Conservation (phyloP, 768 basidiomycete genomes). For the Mycena leptocephala region DNA sequence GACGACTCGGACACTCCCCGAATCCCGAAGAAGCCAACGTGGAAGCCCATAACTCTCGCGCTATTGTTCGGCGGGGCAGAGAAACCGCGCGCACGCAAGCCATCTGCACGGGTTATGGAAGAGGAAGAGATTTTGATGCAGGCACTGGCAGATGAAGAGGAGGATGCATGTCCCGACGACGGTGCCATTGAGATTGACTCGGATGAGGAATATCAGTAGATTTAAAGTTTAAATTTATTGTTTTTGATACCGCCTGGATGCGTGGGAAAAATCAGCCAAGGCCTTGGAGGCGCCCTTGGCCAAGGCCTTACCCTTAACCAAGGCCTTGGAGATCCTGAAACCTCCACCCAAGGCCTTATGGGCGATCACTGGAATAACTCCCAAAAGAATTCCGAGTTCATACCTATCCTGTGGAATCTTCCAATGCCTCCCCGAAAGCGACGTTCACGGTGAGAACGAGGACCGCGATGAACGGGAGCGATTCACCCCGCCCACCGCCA, state of each 20-base stretch:
- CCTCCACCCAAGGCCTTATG: background rate
- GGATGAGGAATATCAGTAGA: constrained; percentile 14
- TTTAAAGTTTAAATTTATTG: background rate
- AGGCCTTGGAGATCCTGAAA: background rate
- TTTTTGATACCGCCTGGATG: constrained; percentile 1
- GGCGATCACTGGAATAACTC: background rate
- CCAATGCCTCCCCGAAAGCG: no score
- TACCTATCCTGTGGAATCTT: no score
- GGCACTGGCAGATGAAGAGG: constrained; percentile 8
- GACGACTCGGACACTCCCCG: background rate
- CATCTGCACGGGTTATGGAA: background rate
- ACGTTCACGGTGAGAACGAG: no score
- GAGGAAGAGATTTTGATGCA: constrained; percentile 12
- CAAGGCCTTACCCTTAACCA: background rate
- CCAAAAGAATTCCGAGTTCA: no score
- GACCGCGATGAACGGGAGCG: no score
- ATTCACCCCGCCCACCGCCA: no score
- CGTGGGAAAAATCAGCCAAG: constrained; percentile 3
- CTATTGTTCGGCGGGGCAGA: background rate
- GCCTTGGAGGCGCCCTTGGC: background rate
- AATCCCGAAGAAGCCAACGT: background rate
- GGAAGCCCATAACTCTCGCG: background rate
- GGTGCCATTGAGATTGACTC: constrained; percentile 21
- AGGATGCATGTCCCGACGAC: constrained; percentile 12
- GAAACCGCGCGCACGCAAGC: background rate